phyloP scores from a whole-genome alignment of 1,284 basidiomycete species.

The Golubevia sp. region DNA sequence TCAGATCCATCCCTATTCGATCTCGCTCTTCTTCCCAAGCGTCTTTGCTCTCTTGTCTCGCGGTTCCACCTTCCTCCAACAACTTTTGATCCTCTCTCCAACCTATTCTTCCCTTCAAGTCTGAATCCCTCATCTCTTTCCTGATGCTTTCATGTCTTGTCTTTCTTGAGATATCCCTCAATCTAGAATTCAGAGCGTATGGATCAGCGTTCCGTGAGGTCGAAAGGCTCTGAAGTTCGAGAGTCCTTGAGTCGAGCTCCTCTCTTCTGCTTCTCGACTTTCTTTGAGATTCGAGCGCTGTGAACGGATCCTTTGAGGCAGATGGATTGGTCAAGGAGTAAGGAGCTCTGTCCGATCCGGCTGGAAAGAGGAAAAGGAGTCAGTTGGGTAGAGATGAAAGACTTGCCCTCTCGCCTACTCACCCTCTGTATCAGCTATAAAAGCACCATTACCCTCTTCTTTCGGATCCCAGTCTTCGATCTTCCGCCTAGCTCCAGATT shows the following conservation, averaged over 20 bases:
- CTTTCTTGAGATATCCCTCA: conserved; percentile 22
- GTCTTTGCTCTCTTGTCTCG: too few species aligned
- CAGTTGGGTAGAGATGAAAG: background rate
- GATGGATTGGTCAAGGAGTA: conserved; percentile 2
- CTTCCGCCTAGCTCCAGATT: conserved; percentile 22
- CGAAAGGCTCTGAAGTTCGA: conserved; percentile 18
- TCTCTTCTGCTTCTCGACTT: conserved; percentile 2
- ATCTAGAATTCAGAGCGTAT: conserved; percentile 16
- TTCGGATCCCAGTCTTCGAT: conserved; percentile 34
- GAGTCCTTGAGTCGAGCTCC: conserved; percentile 13
- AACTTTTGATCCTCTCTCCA: conserved; percentile 24
- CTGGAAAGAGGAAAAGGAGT: background rate
- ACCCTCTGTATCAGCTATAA: conserved; percentile 14
- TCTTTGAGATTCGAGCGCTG: conserved; percentile 17
- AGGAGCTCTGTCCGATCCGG: conserved; percentile 1
- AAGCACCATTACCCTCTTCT: conserved; percentile 18
- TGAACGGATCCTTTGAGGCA: conserved; percentile 16
- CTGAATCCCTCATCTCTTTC: conserved; percentile 15
- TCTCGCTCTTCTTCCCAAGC: background rate
- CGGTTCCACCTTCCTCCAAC: too few species aligned
- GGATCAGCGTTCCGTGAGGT: conserved; percentile 22
- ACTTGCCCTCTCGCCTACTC: background rate
- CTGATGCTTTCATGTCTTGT: conserved; percentile 17
- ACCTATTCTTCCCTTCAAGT: conserved; percentile 24
- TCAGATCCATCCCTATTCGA: background rate